Conservation (phyloP, 2,329 filamentous ascomycete species). For the Colletotrichum somersetense region DNA sequence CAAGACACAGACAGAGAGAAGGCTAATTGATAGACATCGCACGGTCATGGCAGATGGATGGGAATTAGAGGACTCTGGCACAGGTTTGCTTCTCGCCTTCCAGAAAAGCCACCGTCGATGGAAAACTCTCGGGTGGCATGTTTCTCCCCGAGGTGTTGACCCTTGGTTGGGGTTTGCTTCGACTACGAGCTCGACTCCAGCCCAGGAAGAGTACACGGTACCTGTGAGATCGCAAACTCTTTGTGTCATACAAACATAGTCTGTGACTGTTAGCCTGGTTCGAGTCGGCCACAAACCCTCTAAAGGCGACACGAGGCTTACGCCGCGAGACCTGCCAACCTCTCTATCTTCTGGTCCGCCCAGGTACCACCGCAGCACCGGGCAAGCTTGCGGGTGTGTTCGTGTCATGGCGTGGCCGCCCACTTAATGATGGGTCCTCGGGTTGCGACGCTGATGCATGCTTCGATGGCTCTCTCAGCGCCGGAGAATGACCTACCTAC, state of each 20-base stretch:
- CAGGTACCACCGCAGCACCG: not conserved
- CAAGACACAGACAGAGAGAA: not conserved
- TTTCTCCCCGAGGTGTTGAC: slow-evolving; percentile 15
- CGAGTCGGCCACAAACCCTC: not conserved
- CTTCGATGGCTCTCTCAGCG: slow-evolving; percentile 9
- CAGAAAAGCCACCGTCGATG: slow-evolving; percentile 28
- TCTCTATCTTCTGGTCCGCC: slow-evolving; percentile 8
- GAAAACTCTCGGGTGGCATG: slow-evolving; percentile 4
- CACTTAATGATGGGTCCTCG: slow-evolving; percentile 9
- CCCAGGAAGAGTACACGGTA: slow-evolving; percentile 1
- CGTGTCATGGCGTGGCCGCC: not conserved
- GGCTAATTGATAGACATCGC: not conserved
- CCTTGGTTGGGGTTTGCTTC: not conserved
- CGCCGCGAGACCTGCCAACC: slow-evolving; percentile 1
- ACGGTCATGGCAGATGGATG: too few species aligned
- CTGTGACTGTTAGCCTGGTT: not conserved
- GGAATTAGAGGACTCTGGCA: not conserved
- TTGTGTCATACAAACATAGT: not conserved
- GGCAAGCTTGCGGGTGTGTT: slow-evolving; percentile 1
- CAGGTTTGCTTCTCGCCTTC: slow-evolving; percentile 17
- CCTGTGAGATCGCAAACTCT: slow-evolving; percentile 1
- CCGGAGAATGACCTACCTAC: not conserved
- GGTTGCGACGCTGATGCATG: slow-evolving; percentile 35
- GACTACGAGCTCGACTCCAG: not conserved
- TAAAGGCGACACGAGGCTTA: not conserved